A percentile compares a stretch with the other conserved stretches of the same genome.
phyloP scores from a whole-genome alignment of 2,329 filamentous ascomycete genomes.

The Remersonia thermophila region DNA sequence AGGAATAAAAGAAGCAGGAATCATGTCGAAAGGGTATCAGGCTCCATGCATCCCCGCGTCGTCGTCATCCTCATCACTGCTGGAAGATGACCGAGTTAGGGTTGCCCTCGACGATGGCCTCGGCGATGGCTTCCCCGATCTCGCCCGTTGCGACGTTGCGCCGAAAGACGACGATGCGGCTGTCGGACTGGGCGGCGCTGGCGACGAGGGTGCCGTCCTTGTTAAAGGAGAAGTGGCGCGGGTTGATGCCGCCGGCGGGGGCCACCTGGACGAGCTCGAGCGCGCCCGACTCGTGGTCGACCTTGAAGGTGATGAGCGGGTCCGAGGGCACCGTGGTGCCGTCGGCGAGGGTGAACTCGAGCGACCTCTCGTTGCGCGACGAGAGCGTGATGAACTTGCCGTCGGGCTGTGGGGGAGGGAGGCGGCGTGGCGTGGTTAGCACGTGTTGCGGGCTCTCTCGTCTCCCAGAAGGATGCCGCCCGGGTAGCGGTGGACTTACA shows the following conservation, averaged over 20 bases:
- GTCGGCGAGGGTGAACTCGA: conserved; percentile 35
- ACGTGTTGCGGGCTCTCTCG: not conserved
- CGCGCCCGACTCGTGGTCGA: conserved; percentile 40
- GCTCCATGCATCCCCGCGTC: too few relatives aligned
- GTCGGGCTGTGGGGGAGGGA: conserved; percentile 34
- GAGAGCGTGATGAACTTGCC: conserved; percentile 53
- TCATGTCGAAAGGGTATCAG: too few relatives aligned
- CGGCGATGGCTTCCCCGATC: conserved; percentile 35
- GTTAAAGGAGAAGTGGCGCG: conserved; percentile 58
- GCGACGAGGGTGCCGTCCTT: conserved; percentile 50
- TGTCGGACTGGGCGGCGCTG: conserved; percentile 50
- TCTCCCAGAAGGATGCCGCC: not conserved
- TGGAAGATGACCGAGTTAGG: conserved; percentile 37
- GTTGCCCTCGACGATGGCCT: conserved; percentile 30
- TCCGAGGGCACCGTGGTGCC: conserved; percentile 42
- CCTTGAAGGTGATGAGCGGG: conserved; percentile 49
- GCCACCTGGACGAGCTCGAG: conserved; percentile 44
- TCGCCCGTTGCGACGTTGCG: conserved; percentile 48
- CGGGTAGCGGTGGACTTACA: conserved; percentile 33
- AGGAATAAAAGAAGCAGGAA: too few relatives aligned
- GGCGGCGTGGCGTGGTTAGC: conserved; percentile 27
- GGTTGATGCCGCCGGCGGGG: conserved; percentile 51
- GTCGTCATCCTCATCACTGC: too few relatives aligned
- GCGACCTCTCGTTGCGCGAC: conserved; percentile 50
- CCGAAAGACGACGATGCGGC: conserved; percentile 47